Base-by-base conservation (phyloP, 2,329 filamentous ascomycete genomes). In the Botrytis tulipae region DNA sequence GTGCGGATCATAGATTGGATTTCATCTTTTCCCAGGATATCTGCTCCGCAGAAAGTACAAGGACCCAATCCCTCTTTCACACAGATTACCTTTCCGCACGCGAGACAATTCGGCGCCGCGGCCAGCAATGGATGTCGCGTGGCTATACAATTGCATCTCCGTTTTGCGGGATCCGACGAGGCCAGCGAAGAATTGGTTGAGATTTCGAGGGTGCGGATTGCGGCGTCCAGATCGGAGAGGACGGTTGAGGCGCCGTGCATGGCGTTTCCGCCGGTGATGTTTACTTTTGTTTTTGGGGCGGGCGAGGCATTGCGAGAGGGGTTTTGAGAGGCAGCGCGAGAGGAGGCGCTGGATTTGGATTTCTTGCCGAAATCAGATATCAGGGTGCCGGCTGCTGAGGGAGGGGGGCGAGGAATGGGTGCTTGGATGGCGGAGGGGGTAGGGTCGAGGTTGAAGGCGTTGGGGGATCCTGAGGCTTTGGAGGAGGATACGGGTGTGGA, bases 1-100 rank as follows among this genome's bases (percentile, higher is more conserved):
- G 95, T 91, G 40, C 88, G 87, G 67, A 98, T 92, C 89, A 99
- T 97, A 48, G 88, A 89, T 79, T 97, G 92, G 16, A 97, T 89
- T 72, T 98, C 94, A 5, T 87, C 84, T 0, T 88, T 81, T 44
- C 87, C 91, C 12, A 99, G 84, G 0, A 99, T 85, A 0, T 93
- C 89, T 0, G 88, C 86, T 0, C 90, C 90, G 83, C 96, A 99
- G 80, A 93, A 98, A 0, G 95, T 98, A 82, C 96, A 99, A 0
- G 95, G 95, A 0, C 95, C 95, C 0, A 98, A 86, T 0, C 96
- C 96, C 82, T 99, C 95, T 79, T 96, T 95, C 37, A 97, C 90
- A 81, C 96, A 99, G 72, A 98, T 91, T 20, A 99, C 94, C 82
- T 98, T 98, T 74, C 96, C 96, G 79, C 96, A 99, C 62, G 88